Evolutionary conservation across 75 land plant genomes (phyloP).

Genomic region (Pinus taeda): DNA sequence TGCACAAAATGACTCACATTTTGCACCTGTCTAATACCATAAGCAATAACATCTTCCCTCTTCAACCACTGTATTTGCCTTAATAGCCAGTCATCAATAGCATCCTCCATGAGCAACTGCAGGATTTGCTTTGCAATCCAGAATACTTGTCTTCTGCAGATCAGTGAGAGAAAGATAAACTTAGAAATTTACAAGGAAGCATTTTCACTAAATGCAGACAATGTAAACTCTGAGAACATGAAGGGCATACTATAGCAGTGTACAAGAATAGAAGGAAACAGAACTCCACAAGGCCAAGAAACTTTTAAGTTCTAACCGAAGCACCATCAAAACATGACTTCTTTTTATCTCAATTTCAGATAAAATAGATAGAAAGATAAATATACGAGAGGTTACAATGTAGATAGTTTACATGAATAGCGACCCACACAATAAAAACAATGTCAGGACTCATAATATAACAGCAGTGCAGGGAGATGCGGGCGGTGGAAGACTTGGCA

Average conservation of each 20-base stretch:
- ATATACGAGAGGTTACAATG: too few species aligned
- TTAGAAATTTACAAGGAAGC: background rate
- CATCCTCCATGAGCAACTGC: slow-evolving; percentile 97
- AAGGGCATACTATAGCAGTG: too few species aligned
- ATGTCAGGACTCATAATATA: too few species aligned
- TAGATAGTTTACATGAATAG: too few species aligned
- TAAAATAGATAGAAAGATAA: too few species aligned
- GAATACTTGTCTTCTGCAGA: slow-evolving; percentile 82
- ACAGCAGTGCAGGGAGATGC: too few species aligned
- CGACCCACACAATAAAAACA: too few species aligned
- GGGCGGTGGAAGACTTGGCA: too few species aligned
- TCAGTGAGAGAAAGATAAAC: background rate
- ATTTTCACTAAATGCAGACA: background rate
- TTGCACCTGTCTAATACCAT: slow-evolving; percentile 76
- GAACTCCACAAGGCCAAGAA: background rate
- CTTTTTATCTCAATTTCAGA: background rate
- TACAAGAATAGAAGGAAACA: background rate
- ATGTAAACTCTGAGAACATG: background rate
- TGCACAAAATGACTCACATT: slow-evolving; percentile 48
- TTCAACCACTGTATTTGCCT: slow-evolving; percentile 81
- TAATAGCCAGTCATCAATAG: slow-evolving; percentile 93
- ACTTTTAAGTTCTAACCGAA: background rate
- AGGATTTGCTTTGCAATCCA: slow-evolving; percentile 98
- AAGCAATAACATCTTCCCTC: slow-evolving; percentile 78
- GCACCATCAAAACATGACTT: background rate